Percentiles rank a stretch among this genome's conserved stretches.
Evolutionary conservation across 345 rosid species (phyloP).

Genomic region (Anacardium occidentale): DNA sequence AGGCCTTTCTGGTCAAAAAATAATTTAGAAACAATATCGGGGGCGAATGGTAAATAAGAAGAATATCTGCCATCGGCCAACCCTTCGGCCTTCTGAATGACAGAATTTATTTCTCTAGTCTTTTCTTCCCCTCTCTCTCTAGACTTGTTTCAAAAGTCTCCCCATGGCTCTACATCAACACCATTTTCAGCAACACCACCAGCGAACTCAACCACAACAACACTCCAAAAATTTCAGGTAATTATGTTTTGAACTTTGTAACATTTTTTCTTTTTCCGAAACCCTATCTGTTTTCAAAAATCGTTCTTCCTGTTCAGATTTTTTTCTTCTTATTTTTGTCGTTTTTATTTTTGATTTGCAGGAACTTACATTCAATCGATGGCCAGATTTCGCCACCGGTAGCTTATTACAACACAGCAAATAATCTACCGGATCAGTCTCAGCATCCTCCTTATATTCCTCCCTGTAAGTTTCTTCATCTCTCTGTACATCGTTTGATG

Average conservation of each 20-base stretch:
- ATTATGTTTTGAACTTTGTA: not conserved
- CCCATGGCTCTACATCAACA: constrained; percentile 64
- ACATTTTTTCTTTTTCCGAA: not conserved
- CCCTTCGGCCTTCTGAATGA: constrained; percentile 18
- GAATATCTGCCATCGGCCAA: constrained; percentile 23
- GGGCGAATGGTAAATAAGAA: constrained; percentile 16
- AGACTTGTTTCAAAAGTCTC: not conserved
- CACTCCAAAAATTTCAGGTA: constrained; percentile 55
- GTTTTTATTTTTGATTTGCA: constrained; percentile 14
- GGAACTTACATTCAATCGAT: constrained; percentile 47
- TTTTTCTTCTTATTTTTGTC: not conserved
- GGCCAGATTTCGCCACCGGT: constrained; percentile 52
- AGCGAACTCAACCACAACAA: constrained; percentile 41
- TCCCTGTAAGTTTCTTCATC: constrained; percentile 52
- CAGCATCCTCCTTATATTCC: constrained; percentile 84
- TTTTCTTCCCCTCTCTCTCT: constrained; percentile 11
- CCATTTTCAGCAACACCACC: constrained; percentile 43
- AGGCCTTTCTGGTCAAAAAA: not conserved
- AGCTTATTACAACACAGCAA: constrained; percentile 34
- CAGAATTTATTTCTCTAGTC: not conserved
- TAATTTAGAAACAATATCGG: not conserved
- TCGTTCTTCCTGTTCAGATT: not conserved
- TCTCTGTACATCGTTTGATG: constrained; percentile 1
- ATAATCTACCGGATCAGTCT: constrained; percentile 53
- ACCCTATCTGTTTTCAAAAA: constrained; percentile 25